A percentile compares a stretch with the other conserved stretches of the same genome.
phyloP scores from a whole-genome alignment of 164 flowering plant genomes.

The Macadamia integrifolia region DNA sequence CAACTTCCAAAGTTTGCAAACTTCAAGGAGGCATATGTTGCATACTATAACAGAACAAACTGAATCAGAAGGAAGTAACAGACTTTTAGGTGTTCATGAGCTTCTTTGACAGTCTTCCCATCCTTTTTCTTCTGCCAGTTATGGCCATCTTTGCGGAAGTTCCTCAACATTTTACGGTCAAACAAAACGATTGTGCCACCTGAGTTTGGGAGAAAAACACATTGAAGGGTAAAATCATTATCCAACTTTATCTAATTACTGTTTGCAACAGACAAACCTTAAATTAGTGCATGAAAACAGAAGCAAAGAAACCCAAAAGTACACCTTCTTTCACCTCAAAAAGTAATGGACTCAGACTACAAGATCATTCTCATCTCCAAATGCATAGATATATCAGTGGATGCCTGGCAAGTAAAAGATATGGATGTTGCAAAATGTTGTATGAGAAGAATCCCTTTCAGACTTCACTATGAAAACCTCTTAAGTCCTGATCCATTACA shows the following conservation, averaged over 20 bases:
- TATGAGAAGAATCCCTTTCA: background rate
- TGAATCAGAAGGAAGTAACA: conserved; percentile 13
- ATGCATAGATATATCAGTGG: background rate
- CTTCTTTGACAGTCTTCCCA: conserved; percentile 96
- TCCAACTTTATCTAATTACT: background rate
- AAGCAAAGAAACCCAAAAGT: background rate
- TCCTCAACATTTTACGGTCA: conserved; percentile 87
- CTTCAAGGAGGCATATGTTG: background rate
- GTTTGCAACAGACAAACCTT: background rate
- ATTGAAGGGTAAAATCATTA: background rate
- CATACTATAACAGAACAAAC: background rate
- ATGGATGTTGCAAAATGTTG: background rate
- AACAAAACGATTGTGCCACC: conserved; percentile 78
- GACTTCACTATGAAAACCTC: background rate
- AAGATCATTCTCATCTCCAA: background rate
- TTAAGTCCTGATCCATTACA: background rate
- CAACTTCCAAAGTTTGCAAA: background rate
- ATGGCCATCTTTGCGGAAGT: conserved; percentile 92
- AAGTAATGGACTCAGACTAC: background rate
- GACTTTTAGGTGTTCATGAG: conserved; percentile 93
- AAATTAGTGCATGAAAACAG: background rate
- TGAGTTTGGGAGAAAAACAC: conserved; percentile 14
- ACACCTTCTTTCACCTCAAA: background rate
- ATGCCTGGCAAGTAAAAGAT: background rate
- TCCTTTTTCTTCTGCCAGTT: conserved; percentile 98